A percentile compares a stretch with the other conserved stretches of the same genome.
phyloP scores from a whole-genome alignment of 1,139 yeast genomes.

The Yamadazyma jaroonii region DNA sequence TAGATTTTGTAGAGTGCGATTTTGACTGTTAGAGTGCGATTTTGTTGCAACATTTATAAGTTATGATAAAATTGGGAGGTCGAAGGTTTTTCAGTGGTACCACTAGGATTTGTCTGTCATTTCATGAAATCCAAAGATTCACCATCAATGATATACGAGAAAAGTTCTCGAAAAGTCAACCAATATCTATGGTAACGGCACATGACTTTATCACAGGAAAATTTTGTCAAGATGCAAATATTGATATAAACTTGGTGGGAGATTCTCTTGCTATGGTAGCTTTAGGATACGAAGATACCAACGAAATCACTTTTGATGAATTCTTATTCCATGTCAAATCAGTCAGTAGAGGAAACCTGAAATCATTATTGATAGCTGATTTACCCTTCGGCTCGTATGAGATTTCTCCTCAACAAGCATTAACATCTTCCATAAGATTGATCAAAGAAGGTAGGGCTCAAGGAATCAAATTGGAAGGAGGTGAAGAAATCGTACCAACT shows the following conservation, averaged over 20 bases:
- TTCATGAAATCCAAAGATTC: slow-evolving; percentile 8
- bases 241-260: slow-evolving; percentile 78
- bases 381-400: slow-evolving; percentile 89
- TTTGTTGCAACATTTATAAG: too few species aligned
- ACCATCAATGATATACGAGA: slow-evolving; percentile 44
- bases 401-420: slow-evolving; percentile 59
- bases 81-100: background rate
- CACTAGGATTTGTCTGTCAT: slow-evolving; percentile 8
- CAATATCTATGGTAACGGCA: slow-evolving; percentile 78
- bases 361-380: slow-evolving; percentile 78
- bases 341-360: slow-evolving; percentile 66
- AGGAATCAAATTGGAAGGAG: slow-evolving; percentile 88
- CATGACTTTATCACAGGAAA: slow-evolving; percentile 80
- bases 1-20: background rate
- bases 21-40: too few species aligned
- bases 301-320: slow-evolving; percentile 72
- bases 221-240: slow-evolving; percentile 65
- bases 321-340: slow-evolving; percentile 75
- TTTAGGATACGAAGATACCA: slow-evolving; percentile 76
- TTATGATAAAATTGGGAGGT: background rate
- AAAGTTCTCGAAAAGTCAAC: slow-evolving; percentile 40
- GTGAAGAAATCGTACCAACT: slow-evolving; percentile 49
- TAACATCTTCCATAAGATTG: slow-evolving; percentile 58
- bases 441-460: slow-evolving; percentile 67
- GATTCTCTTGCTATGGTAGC: slow-evolving; percentile 94